Evolutionary conservation across 352 stramenopile species (phyloP), one percentile per base, ranked within the genome.

Genomic region (Globisporangium canariense): DNA sequence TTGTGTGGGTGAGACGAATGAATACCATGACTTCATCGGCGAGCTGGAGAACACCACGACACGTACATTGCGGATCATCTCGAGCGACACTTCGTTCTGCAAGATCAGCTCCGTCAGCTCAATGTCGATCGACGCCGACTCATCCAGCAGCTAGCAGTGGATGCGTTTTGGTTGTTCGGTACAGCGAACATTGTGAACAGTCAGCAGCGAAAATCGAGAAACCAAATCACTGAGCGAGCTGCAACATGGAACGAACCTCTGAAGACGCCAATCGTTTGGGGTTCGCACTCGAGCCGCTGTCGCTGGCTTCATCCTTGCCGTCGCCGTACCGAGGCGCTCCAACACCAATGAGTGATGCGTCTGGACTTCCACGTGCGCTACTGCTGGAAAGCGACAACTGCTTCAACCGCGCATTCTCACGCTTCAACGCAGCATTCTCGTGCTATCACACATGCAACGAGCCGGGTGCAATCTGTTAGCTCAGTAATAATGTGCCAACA

Each of bases 91-190:
- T 71, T 94, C 86, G 69, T 94, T 94, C 60, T 94, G 82, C 55
- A 94, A 64, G 40, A 93, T 94, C 34, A 94, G 69, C 66, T 91
- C 83, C 0, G 86, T 94, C 25, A 94, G 68, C 68, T 94, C 83
- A 28, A 92, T 70, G 50, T 93, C 83, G 47, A 94, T 78, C 32
- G 71, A 56, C 20, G 86, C 81, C 4, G 83, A 91, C 30, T 94
- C 86, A 20, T 93, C 79, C 22, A 94, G 74, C 16, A 94, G 65
- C 74, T 88, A 28, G 25, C 22, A 25, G 22, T 25, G 22, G 22
- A 25, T 25, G 22, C 25, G 25, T 28, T 28, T 28, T 28, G 25
- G 25, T 28, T 28, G 25, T 28, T 28, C 25, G 25, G 25, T 28
- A 28, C 1, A 28, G 25, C 25, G 25, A 28, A 28, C 25, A 28